Evolutionary conservation across 768 basidiomycete species (phyloP), one percentile per base, ranked within the genome.

Genomic region (Cystobasidiopsis lactophilus): DNA sequence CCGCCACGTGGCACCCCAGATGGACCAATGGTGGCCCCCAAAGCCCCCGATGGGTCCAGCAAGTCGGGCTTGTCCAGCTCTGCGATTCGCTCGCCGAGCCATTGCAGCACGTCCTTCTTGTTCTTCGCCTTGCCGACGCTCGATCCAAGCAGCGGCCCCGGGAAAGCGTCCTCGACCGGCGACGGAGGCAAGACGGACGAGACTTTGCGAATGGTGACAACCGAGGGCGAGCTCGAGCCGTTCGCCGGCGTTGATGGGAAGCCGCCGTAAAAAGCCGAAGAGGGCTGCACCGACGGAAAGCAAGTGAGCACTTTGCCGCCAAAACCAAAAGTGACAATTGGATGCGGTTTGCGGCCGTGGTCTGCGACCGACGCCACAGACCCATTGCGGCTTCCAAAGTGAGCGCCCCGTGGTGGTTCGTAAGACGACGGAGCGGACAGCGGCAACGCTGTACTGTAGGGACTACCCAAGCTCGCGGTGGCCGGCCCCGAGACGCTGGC

Each of bases 301-400:
- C 83, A 89, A 7, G 84, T 79, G 9, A 89, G 74, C 53, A 95
- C 61, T 62, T 80, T 81, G 11, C 89, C 89, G n/a, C 86, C 86
- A 60, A 89, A 88, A 0, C 91, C 91, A 60, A 95, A 93, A 56
- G 77, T 80, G 51, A 89, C 70, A 27, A 93, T 71, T 0, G 89
- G 89, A 35, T n/a, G n/a, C n/a, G n/a, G n/a, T n/a, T n/a, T n/a
- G n/a, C n/a, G n/a, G n/a, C n/a, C n/a, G n/a, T n/a, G n/a, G n/a
- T n/a, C n/a, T n/a, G n/a, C n/a, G n/a, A n/a, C n/a, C n/a, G n/a
- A n/a, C n/a, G n/a, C n/a, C n/a, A n/a, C n/a, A n/a, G n/a, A n/a
- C n/a, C n/a, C n/a, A n/a, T n/a, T n/a, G n/a, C n/a, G n/a, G n/a
- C n/a, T n/a, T n/a, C n/a, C n/a, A n/a, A n/a, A n/a, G n/a, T n/a